phyloP scores from a whole-genome alignment of 2,329 filamentous ascomycete genomes.

The Aspergillus chevalieri region DNA sequence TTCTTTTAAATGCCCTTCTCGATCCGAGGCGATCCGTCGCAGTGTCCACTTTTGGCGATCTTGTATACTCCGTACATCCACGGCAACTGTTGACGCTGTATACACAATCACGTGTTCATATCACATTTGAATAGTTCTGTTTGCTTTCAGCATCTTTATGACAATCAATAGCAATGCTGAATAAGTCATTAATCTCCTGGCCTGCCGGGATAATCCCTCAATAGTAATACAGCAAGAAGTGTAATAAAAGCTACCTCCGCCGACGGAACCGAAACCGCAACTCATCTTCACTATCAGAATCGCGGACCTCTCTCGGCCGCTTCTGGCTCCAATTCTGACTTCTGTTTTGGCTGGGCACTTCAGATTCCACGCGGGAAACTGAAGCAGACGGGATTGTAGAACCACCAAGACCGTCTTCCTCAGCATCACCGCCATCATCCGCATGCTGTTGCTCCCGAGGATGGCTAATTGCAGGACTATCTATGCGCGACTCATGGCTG shows the following conservation, averaged over 20 bases:
- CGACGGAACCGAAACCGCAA: slow-evolving; percentile 51
- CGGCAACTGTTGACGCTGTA: too few species aligned
- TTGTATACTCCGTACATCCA: neutral
- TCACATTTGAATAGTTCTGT: too few species aligned
- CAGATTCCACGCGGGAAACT: slow-evolving; percentile 11
- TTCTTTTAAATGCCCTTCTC: neutral
- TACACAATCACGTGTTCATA: too few species aligned
- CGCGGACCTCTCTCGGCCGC: slow-evolving; percentile 32
- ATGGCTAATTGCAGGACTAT: slow-evolving; percentile 11
- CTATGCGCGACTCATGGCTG: slow-evolving; percentile 25
- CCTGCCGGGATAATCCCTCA: neutral
- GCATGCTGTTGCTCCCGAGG: neutral
- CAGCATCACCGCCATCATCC: neutral
- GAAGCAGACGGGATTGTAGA: neutral
- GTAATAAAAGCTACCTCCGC: slow-evolving; percentile 23
- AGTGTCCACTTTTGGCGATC: neutral
- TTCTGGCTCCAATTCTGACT: slow-evolving; percentile 21
- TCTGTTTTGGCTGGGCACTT: slow-evolving; percentile 7
- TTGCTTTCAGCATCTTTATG: too few species aligned
- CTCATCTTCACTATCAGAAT: slow-evolving; percentile 54
- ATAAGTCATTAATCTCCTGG: neutral
- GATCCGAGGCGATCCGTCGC: neutral
- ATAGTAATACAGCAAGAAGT: neutral
- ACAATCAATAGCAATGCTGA: too few species aligned
- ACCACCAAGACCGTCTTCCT: neutral